These are phyloP conservation scores for Backusella psychrophila DNA, from an alignment of 192 early-diverging fungal genomes.

Conservation along the genomic window DNA sequence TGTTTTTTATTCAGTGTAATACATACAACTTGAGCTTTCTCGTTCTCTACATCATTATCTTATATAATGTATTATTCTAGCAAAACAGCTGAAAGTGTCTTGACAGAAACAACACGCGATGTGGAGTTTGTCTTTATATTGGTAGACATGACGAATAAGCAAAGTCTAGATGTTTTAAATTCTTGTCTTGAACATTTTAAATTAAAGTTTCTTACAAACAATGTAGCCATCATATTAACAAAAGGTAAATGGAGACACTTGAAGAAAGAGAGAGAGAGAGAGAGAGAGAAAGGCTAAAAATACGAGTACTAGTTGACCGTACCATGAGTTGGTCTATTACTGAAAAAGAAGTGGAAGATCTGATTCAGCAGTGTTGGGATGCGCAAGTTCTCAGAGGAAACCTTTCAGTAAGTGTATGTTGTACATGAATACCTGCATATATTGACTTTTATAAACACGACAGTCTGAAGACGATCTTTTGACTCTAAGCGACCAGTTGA, in stretches of 20 bases:
- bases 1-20: slow-evolving; percentile 22
- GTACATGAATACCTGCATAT: neutral
- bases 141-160: slow-evolving; percentile 20
- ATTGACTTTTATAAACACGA: neutral
- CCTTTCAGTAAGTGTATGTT: neutral
- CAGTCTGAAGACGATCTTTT: neutral
- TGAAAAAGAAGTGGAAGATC: neutral
- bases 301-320: neutral
- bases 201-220: slow-evolving; percentile 6
- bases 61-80: neutral
- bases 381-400: neutral
- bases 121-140: slow-evolving; percentile 19
- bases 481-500: neutral
- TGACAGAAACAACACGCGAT: neutral
- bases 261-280: neutral
- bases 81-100: slow-evolving; percentile 8
- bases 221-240: slow-evolving; percentile 9
- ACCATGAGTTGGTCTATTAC: neutral
- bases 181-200: neutral
- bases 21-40: neutral
- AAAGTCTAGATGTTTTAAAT: slow-evolving; percentile 2
- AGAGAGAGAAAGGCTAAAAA: neutral
- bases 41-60: no score
- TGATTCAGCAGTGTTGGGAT: neutral
- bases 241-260: slow-evolving; percentile 3